A percentile compares a stretch with the other conserved stretches of the same genome.
These are phyloP conservation scores for Magnusiomyces suaveolens DNA, from an alignment of 1,139 yeast genomes.

Conservation along the genomic window DNA sequence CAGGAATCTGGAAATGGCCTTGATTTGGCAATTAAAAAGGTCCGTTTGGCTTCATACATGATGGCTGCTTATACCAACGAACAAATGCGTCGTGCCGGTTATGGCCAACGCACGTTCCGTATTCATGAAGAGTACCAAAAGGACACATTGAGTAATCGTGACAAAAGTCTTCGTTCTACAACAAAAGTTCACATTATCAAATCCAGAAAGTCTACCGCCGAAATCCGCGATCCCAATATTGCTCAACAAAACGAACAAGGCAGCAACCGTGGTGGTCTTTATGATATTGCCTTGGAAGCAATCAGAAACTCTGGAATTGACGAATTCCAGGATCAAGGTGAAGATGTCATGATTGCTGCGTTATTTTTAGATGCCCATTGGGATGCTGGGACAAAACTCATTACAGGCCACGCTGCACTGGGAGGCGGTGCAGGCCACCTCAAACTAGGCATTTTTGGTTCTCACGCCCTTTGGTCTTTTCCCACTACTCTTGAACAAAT, in stretches of 20 bases:
- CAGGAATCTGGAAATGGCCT: slow-evolving; percentile 51
- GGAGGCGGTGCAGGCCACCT: slow-evolving; percentile 76
- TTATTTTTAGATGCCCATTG: slow-evolving; percentile 77
- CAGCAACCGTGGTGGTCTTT: slow-evolving; percentile 62
- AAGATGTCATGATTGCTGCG: slow-evolving; percentile 71
- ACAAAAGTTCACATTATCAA: slow-evolving; percentile 69
- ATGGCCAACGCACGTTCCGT: slow-evolving; percentile 71
- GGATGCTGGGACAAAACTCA: slow-evolving; percentile 51
- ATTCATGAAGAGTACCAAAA: slow-evolving; percentile 57
- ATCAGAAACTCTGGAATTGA: slow-evolving; percentile 43
- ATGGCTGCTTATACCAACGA: slow-evolving; percentile 93
- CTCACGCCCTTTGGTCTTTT: slow-evolving; percentile 88
- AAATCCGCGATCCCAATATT: slow-evolving; percentile 64
- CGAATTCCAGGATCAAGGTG: slow-evolving; percentile 40
- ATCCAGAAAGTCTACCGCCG: slow-evolving; percentile 54
- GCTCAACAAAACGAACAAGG: slow-evolving; percentile 85
- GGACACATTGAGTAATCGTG: slow-evolving; percentile 44
- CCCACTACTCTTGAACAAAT: slow-evolving; percentile 68
- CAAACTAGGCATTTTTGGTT: slow-evolving; percentile 82
- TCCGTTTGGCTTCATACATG: slow-evolving; percentile 76
- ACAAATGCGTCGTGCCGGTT: slow-evolving; percentile 72
- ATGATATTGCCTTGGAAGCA: slow-evolving; percentile 69
- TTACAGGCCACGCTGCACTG: slow-evolving; percentile 84
- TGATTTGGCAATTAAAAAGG: slow-evolving; percentile 62
- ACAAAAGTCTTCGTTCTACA: slow-evolving; percentile 44